Conservation (phyloP, 78 protist genomes). For the Mastigamoeba balamuthi region DNA sequence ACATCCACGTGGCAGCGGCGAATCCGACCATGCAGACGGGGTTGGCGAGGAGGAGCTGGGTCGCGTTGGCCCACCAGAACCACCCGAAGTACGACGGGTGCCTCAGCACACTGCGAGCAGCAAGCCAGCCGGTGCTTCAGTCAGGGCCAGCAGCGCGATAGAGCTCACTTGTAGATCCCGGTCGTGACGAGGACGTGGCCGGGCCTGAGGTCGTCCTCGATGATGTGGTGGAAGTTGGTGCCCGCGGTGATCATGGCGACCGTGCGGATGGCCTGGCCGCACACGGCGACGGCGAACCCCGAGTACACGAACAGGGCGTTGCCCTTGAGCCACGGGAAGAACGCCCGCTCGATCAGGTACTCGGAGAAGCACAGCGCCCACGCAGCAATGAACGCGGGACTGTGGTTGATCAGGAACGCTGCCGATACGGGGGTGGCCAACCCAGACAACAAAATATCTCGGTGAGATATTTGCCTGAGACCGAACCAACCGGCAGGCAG, state of each 20-base stretch:
- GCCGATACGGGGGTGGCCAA: background rate
- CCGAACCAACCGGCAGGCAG: too few species aligned
- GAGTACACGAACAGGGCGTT: background rate
- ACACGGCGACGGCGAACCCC: background rate
- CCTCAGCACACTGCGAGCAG: constrained; percentile 10
- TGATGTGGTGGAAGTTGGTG: constrained; percentile 53
- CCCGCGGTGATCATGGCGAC: constrained; percentile 67
- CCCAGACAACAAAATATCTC: background rate
- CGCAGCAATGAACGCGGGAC: constrained; percentile 28
- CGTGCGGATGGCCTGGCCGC: constrained; percentile 47
- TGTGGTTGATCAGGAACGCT: constrained; percentile 49
- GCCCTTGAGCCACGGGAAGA: constrained; percentile 34
- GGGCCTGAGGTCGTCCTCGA: background rate
- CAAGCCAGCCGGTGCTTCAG: background rate
- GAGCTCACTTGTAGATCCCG: constrained; percentile 41
- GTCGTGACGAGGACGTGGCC: constrained; percentile 44
- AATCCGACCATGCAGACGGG: constrained; percentile 57
- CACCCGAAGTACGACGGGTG: constrained; percentile 86
- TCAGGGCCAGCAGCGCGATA: background rate
- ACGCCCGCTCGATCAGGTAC: constrained; percentile 32
- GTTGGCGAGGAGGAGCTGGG: constrained; percentile 64
- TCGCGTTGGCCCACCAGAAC: constrained; percentile 65
- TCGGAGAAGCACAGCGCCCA: constrained; percentile 20
- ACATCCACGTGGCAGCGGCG: constrained; percentile 35
- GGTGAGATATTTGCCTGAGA: background rate